Conservation (phyloP, 306 rosid genomes). For the Fragaria nilgerrensis region DNA sequence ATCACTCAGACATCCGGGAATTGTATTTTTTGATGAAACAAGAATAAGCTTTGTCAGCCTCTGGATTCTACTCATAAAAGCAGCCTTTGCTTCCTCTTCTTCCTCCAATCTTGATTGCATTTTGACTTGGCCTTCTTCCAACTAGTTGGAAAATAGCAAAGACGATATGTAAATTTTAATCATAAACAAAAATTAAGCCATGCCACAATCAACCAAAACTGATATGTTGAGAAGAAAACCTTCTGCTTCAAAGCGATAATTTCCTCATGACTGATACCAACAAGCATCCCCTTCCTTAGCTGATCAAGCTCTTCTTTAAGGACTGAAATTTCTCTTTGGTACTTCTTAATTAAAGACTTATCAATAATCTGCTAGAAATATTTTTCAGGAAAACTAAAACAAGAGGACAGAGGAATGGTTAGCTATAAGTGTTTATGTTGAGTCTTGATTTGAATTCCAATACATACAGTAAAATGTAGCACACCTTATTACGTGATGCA, state of each 20-base stretch:
- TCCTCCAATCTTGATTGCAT: conserved; percentile 99
- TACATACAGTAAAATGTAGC: conserved; percentile 18
- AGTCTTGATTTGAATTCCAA: conserved; percentile 13
- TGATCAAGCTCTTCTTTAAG: conserved; percentile 97
- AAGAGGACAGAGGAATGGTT: conserved; percentile 7
- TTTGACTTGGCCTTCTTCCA: conserved; percentile 98
- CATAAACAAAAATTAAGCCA: conserved; percentile 14
- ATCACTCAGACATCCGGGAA: conserved; percentile 81
- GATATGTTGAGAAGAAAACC: conserved; percentile 45
- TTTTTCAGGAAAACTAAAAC: conserved; percentile 22
- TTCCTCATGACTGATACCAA: conserved; percentile 90
- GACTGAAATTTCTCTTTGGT: conserved; percentile 89
- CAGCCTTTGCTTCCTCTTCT: conserved; percentile 99
- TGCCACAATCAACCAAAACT: conserved; percentile 9
- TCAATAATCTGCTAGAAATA: conserved; percentile 75
- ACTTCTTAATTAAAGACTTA: conserved; percentile 93
- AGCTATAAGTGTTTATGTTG: conserved; percentile 12
- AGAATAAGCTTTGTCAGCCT: conserved; percentile 96
- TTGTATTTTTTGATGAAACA: conserved; percentile 88
- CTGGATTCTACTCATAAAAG: conserved; percentile 99
- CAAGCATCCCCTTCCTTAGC: conserved; percentile 73
- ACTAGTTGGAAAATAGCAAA: conserved; percentile 40
- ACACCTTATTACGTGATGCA: conserved; percentile 95
- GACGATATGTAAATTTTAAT: conserved; percentile 17
- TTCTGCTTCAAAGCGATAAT: conserved; percentile 76